A percentile compares a stretch with the other conserved stretches of the same genome.
phyloP scores from a whole-genome alignment of 345 rosid species.

The Tarenaya hassleriana region DNA sequence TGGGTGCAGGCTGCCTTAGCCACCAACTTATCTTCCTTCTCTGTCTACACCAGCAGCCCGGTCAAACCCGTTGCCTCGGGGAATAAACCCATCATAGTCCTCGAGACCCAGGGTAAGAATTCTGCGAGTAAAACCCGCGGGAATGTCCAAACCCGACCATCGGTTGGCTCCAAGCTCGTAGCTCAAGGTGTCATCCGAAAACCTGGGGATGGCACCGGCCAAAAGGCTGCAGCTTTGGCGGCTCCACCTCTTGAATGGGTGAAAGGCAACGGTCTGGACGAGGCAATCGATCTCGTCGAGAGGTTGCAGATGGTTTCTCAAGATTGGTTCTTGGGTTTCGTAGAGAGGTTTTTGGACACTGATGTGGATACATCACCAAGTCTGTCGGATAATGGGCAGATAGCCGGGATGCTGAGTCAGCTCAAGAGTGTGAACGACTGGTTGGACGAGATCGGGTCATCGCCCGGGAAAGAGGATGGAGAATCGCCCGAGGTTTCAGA shows the following conservation, averaged over 20 bases:
- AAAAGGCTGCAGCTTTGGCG: conserved; percentile 32
- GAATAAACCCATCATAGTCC: conserved; percentile 50
- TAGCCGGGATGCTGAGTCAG: conserved; percentile 88
- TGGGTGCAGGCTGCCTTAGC: conserved; percentile 94
- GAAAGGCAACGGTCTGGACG: conserved; percentile 57
- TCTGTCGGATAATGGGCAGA: conserved; percentile 69
- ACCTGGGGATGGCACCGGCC: conserved; percentile 41
- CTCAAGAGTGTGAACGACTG: conserved; percentile 93
- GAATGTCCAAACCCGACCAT: conserved; percentile 37
- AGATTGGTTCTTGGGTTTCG: conserved; percentile 89
- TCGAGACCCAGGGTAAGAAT: conserved; percentile 45
- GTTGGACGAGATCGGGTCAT: conserved; percentile 66
- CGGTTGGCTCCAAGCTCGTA: conserved; percentile 60
- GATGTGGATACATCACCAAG: conserved; percentile 43
- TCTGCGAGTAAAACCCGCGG: conserved; percentile 40
- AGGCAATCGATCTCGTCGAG: conserved; percentile 68
- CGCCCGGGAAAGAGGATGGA: conserved; percentile 42
- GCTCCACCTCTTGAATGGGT: conserved; percentile 65
- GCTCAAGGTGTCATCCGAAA: conserved; percentile 66
- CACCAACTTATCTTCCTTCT: conserved; percentile 70
- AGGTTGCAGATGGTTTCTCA: conserved; percentile 66
- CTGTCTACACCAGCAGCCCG: conserved; percentile 54
- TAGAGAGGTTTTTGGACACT: conserved; percentile 83
- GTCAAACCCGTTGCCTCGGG: conserved; percentile 23
- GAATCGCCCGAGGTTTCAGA: conserved; percentile 40